phyloP scores from a whole-genome alignment of 495 filamentous ascomycete genomes.

The Podospora sp. region DNA sequence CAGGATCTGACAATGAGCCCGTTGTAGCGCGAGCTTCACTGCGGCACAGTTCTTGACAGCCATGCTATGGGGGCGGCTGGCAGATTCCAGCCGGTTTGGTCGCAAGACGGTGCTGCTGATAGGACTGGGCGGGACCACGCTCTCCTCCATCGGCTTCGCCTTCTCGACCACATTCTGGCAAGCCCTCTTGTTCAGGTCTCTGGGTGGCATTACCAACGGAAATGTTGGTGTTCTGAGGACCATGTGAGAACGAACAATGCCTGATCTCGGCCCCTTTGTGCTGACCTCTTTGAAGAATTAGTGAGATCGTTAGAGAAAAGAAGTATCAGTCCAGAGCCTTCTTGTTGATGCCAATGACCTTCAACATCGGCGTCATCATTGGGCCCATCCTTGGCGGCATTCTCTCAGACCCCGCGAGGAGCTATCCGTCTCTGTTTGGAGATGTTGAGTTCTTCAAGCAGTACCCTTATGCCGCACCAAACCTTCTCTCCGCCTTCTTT shows the following conservation, averaged over 20 bases:
- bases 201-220: slow-evolving; percentile 80
- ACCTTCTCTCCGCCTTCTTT: slow-evolving; percentile 71
- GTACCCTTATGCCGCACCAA: slow-evolving; percentile 77
- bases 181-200: slow-evolving; percentile 70
- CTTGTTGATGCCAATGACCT: slow-evolving; percentile 71
- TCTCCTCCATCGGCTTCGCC: slow-evolving; percentile 78
- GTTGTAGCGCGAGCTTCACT: slow-evolving; percentile 65
- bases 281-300: slow-evolving; percentile 52
- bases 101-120: slow-evolving; percentile 78
- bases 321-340: slow-evolving; percentile 66
- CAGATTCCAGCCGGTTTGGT: slow-evolving; percentile 70
- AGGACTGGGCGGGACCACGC: slow-evolving; percentile 68
- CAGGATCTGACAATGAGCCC: not conserved
- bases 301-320: slow-evolving; percentile 71
- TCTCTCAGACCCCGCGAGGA: slow-evolving; percentile 71
- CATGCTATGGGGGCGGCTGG: slow-evolving; percentile 79
- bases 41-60: slow-evolving; percentile 82
- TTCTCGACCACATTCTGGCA: slow-evolving; percentile 72
- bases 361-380: slow-evolving; percentile 77
- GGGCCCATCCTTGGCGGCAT: slow-evolving; percentile 76
- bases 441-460: slow-evolving; percentile 65
- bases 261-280: not conserved
- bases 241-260: slow-evolving; percentile 48
- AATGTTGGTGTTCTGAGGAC: slow-evolving; percentile 81
- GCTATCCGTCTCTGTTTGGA: slow-evolving; percentile 69